Percentiles rank a stretch among this genome's conserved stretches.
phyloP scores from a whole-genome alignment of 768 basidiomycete genomes.

The Leccinum truebloodii region DNA sequence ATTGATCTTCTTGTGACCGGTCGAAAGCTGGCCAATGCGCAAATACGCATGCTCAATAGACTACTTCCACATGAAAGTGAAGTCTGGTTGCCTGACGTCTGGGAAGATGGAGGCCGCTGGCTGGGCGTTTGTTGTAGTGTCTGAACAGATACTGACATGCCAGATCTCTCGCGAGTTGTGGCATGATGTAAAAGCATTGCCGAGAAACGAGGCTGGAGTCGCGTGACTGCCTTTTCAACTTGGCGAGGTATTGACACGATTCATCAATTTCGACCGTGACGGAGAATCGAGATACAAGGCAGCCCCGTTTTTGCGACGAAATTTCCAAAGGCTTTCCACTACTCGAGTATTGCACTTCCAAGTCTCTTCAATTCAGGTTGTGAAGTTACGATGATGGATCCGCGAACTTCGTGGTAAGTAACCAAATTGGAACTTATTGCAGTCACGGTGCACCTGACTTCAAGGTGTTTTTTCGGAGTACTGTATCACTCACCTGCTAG shows the following conservation, averaged over 20 bases:
- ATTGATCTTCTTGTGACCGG: constrained; percentile 16
- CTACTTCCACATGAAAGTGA: neutral
- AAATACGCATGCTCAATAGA: constrained; percentile 1
- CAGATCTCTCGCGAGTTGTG: neutral
- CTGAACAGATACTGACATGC: neutral
- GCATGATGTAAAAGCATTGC: neutral
- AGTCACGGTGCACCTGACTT: too few species aligned
- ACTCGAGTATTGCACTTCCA: neutral
- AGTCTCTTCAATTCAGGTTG: neutral
- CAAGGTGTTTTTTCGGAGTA: too few species aligned
- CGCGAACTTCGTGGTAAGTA: neutral
- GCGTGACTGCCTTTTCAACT: constrained; percentile 6
- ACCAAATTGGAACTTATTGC: neutral
- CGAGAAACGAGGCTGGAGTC: neutral
- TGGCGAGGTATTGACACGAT: neutral
- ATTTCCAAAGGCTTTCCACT: neutral
- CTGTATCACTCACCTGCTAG: too few species aligned
- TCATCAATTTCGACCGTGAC: neutral
- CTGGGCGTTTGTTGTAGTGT: neutral
- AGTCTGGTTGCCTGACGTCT: neutral
- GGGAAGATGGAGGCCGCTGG: neutral
- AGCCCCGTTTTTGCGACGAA: neutral
- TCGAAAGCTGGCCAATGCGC: constrained; percentile 6
- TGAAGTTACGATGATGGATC: neutral
- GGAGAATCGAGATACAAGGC: constrained; percentile 3